phyloP scores from a whole-genome alignment of 2,329 filamentous ascomycete species.

The Penicillium sp. region DNA sequence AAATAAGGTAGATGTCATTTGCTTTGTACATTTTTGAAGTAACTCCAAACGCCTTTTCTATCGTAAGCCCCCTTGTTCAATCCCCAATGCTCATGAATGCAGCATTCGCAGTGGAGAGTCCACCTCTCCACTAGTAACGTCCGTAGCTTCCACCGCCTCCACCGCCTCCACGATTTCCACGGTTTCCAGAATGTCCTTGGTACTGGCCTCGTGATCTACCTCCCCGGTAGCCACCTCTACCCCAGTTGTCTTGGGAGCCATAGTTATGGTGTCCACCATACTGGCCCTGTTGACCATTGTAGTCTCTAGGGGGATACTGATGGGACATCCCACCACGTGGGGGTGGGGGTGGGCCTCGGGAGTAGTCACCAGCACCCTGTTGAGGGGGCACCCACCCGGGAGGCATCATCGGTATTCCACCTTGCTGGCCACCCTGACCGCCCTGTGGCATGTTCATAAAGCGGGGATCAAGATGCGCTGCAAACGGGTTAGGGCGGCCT shows the following conservation, averaged over 20 bases:
- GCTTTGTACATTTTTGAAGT: background rate
- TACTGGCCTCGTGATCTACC: conserved; percentile 27
- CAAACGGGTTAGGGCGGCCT: conserved; percentile 47
- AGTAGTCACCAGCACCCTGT: conserved; percentile 32
- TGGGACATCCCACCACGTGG: conserved; percentile 35
- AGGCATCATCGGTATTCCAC: conserved; percentile 30
- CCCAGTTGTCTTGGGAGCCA: conserved; percentile 18
- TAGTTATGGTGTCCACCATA: conserved; percentile 27
- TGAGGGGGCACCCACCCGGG: conserved; percentile 36
- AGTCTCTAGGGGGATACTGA: conserved; percentile 12
- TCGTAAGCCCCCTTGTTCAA: background rate
- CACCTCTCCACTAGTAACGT: conserved; percentile 31
- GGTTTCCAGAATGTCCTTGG: conserved; percentile 32
- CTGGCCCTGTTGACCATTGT: conserved; percentile 25
- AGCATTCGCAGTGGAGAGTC: background rate
- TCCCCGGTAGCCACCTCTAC: conserved; percentile 25
- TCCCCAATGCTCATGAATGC: background rate
- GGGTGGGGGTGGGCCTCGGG: conserved; percentile 40
- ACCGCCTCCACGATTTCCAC: conserved; percentile 6
- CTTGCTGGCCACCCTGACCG: conserved; percentile 18
- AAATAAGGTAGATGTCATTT: background rate
- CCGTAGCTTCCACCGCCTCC: conserved; percentile 38
- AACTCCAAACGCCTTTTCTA: conserved; percentile 1
- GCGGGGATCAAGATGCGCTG: conserved; percentile 48
- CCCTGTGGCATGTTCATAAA: conserved; percentile 36